Evolutionary conservation across 306 rosid species (phyloP).

Genomic region (Cicer judaicum): DNA sequence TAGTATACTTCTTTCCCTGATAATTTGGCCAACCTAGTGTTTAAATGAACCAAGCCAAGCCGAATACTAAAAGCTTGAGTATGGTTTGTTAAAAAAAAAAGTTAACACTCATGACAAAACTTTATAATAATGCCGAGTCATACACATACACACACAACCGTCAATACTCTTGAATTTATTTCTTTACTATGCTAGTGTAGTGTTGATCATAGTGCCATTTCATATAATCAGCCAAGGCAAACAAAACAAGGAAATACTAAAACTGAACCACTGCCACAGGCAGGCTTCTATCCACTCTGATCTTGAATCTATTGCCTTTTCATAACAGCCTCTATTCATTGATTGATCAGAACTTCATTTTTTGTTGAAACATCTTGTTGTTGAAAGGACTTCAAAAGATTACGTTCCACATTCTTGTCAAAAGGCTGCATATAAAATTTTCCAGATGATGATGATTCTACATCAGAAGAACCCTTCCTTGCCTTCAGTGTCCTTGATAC

Average conservation of each 20-base stretch:
- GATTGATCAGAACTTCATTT: slow-evolving; percentile 48
- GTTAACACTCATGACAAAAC: background rate
- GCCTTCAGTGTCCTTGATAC: slow-evolving; percentile 53
- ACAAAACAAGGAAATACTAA: slow-evolving; percentile 39
- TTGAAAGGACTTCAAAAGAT: slow-evolving; percentile 45
- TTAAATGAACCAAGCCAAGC: no score
- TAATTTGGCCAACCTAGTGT: no score
- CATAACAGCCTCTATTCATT: slow-evolving; percentile 48
- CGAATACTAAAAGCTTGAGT: no score
- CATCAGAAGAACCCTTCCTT: slow-evolving; percentile 52
- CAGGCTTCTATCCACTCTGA: slow-evolving; percentile 61
- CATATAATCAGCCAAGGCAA: slow-evolving; percentile 42
- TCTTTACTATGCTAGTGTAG: slow-evolving; percentile 32
- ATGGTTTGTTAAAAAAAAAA: no score
- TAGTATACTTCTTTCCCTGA: no score
- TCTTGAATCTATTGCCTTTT: slow-evolving; percentile 49
- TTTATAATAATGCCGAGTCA: background rate
- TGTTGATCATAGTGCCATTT: slow-evolving; percentile 38
- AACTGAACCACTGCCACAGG: slow-evolving; percentile 47
- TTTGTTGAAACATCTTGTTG: slow-evolving; percentile 29
- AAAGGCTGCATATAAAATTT: slow-evolving; percentile 46
- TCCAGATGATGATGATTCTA: slow-evolving; percentile 44
- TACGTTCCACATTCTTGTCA: slow-evolving; percentile 57
- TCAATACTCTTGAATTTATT: background rate
- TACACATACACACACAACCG: background rate